Conservation (phyloP, 2,329 filamentous ascomycete genomes). For the Esteya vermicola region DNA sequence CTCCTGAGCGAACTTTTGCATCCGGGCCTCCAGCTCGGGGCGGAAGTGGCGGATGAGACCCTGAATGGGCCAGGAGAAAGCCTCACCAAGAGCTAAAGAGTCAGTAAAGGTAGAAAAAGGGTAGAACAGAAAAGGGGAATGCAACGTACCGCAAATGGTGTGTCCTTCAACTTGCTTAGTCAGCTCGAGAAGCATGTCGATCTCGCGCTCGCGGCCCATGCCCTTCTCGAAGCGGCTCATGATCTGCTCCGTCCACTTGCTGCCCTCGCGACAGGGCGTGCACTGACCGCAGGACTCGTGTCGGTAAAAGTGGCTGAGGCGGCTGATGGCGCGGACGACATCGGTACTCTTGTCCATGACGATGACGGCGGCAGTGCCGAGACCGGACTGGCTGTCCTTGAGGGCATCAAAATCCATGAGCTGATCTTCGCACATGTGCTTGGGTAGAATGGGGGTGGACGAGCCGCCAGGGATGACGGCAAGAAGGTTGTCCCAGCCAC, state of each 20-base stretch:
- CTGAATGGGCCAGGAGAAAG: constrained; percentile 97
- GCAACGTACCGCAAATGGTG: constrained; percentile 76
- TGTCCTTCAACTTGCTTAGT: constrained; percentile 99
- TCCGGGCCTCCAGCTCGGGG: constrained; percentile 84
- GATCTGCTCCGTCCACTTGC: constrained; percentile 98
- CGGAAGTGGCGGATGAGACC: constrained; percentile 97
- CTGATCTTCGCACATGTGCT: constrained; percentile 80
- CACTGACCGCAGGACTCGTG: constrained; percentile 98
- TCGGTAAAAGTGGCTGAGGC: constrained; percentile 92
- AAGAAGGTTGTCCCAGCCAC: constrained; percentile 94
- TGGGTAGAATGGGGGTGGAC: constrained; percentile 90
- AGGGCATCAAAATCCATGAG: constrained; percentile 98
- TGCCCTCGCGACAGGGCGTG: constrained; percentile 97
- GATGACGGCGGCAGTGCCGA: constrained; percentile 93
- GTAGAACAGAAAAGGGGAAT: neutral
- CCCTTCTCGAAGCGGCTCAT: constrained; percentile 94
- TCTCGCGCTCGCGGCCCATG: constrained; percentile 76
- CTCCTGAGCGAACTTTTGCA: constrained; percentile 64
- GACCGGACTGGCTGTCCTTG: constrained; percentile 94
- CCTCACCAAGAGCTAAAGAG: constrained; percentile 68
- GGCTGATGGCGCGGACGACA: constrained; percentile 83
- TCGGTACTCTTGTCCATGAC: constrained; percentile 99
- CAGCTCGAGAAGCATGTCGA: constrained; percentile 98
- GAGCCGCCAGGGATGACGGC: constrained; percentile 94
- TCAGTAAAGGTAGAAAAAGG: constrained; percentile 13